Percentiles rank a stretch among this genome's conserved stretches.
These are phyloP conservation scores for Sapria himalayana DNA, from an alignment of 345 rosid genomes.

Conservation along the genomic window DNA sequence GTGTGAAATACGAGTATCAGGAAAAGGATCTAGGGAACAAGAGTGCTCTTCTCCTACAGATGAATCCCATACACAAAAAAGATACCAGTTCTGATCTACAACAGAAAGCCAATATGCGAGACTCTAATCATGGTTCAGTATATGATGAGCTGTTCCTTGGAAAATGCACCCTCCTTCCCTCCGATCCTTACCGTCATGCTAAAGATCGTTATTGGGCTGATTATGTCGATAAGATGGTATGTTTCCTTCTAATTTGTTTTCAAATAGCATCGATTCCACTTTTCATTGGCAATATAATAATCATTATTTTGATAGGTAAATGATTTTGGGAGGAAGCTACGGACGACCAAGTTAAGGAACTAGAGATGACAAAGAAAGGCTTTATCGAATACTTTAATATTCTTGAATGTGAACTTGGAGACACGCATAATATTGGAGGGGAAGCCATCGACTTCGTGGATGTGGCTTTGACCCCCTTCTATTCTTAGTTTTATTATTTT, in stretches of 20 bases:
- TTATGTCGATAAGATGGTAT: conserved; percentile 6
- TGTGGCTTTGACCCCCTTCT: too few species aligned
- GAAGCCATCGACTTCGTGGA: too few species aligned
- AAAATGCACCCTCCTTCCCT: conserved; percentile 4
- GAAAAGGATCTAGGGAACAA: conserved; percentile 6
- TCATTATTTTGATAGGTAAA: too few species aligned
- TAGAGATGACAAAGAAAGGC: too few species aligned
- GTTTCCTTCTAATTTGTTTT: neutral
- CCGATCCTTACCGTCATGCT: conserved; percentile 6
- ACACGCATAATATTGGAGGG: too few species aligned
- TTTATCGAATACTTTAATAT: too few species aligned
- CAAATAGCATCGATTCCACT: too few species aligned
- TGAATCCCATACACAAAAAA: conserved; percentile 8
- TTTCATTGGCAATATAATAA: too few species aligned
- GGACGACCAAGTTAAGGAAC: too few species aligned
- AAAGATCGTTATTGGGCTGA: conserved; percentile 9
- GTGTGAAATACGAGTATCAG: conserved; percentile 1
- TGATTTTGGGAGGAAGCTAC: too few species aligned
- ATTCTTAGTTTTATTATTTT: too few species aligned
- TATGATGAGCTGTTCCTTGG: conserved; percentile 5
- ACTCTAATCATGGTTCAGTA: conserved; percentile 5
- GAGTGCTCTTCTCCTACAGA: conserved; percentile 3
- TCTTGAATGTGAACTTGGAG: too few species aligned
- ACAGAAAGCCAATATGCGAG: conserved; percentile 7
- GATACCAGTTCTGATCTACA: conserved; percentile 2